Conservation (phyloP, 2,329 filamentous ascomycete genomes). For the Arthrobotrys pseudoclavata region DNA sequence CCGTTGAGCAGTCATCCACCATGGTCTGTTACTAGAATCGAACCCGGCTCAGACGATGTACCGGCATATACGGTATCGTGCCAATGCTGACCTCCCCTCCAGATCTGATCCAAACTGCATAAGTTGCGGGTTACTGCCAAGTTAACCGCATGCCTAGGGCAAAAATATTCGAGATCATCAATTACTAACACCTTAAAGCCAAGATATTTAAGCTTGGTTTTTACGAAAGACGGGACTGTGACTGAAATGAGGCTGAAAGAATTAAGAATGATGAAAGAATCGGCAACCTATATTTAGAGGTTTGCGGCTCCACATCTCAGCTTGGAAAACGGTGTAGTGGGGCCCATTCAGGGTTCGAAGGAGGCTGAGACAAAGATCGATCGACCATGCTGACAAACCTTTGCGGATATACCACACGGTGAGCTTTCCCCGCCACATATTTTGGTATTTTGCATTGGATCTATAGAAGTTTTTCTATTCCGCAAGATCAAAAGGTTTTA, state of each 20-base stretch:
- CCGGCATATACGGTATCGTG: neutral
- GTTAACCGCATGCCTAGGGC: neutral
- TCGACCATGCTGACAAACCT: neutral
- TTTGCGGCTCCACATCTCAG: constrained; percentile 9
- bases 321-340: neutral
- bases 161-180: neutral
- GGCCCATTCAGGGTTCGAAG: neutral
- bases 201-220: no score
- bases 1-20: no score
- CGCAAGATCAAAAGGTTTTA: no score
- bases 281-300: constrained; percentile 14
- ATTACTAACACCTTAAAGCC: no score
- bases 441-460: neutral
- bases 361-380: constrained; percentile 13
- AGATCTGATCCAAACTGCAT: neutral
- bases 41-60: neutral
- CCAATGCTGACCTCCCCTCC: neutral
- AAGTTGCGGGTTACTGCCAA: neutral
- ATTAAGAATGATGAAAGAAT: neutral
- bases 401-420: neutral
- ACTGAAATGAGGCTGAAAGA: constrained; percentile 13
- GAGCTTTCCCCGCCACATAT: neutral
- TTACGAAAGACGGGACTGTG: no score
- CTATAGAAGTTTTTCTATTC: neutral
- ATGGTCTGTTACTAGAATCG: no score